Evolutionary conservation across 352 stramenopile genomes (phyloP), one percentile per base, ranked within the genome.

Genomic region (Halophytophthora polymorphica): DNA sequence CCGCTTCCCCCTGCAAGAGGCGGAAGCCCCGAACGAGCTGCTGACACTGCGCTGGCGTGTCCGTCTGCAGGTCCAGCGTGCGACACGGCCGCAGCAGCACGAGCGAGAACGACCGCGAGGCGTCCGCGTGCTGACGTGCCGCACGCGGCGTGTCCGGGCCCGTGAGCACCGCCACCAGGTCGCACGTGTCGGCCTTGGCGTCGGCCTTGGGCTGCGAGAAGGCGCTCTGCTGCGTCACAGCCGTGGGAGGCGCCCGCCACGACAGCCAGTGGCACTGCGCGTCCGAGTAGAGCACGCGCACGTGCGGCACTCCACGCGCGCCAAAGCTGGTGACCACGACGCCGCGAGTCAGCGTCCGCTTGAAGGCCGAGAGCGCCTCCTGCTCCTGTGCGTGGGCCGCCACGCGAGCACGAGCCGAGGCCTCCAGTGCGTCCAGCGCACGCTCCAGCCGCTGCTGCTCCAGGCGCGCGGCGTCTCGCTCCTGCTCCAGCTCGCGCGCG

Each of bases 51-150:
- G 85, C 73, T 15, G 57, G 42, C 7, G 57, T 88, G 50, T 88
- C 80, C 13, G 76, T 47, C 41, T 88, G 64, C 3, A 91, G 37
- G 49, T 89, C 80, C 17, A 91, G 56, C 42, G 80, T 88, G 23
- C 80, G 80, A 37, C 73, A 88, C 35, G 80, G 80, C 38, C 83
- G 70, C 23, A 83, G 71, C 29, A 86, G 83, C 38, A 89, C 75
- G 15, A 91, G 76, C 45, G 77, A 89, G 54, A 89, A 64, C 53
- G 77, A 91, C 18, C 69, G 62, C 4, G 47, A 29, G n/a, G 49
- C 46, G 23, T 79, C 65, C 31, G 61, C 64, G 28, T 45, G 61
- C 23, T 76, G 62, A 18, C 63, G 64, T 38, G 65, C 47, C 38
- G 88, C 85, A 2, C 54, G 66, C 18, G 86, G 73, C 10, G 70